Evolutionary conservation across 108 stramenopile genomes (phyloP).

Genomic region (Fragilaria crotonensis): DNA sequence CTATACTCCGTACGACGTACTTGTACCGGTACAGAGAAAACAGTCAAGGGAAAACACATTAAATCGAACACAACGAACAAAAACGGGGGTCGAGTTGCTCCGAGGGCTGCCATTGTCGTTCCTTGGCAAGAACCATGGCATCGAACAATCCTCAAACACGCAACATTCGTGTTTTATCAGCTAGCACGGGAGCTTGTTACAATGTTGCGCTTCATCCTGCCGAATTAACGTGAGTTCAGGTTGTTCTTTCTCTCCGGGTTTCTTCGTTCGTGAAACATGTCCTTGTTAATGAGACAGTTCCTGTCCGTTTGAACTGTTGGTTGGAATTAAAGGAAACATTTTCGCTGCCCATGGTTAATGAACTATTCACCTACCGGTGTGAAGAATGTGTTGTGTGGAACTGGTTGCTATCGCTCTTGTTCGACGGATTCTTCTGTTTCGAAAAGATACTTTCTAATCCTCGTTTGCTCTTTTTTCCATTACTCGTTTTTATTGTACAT

Average conservation of each 20-base stretch:
- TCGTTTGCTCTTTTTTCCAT: background rate
- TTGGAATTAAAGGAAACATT: too few relatives aligned
- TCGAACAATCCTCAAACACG: too few relatives aligned
- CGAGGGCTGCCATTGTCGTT: too few relatives aligned
- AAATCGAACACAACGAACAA: too few relatives aligned
- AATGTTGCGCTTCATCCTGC: constrained; percentile 17
- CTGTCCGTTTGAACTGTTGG: background rate
- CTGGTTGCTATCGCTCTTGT: constrained; percentile 5
- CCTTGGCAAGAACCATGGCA: constrained; percentile 1
- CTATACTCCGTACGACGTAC: too few relatives aligned
- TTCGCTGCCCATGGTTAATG: background rate
- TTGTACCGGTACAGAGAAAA: too few relatives aligned
- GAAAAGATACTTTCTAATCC: background rate
- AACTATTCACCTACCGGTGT: background rate
- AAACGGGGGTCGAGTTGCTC: too few relatives aligned
- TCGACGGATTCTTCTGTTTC: constrained; percentile 4
- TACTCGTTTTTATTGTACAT: background rate
- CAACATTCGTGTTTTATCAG: constrained; percentile 23
- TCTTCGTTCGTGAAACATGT: background rate
- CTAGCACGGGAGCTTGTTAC: constrained; percentile 24
- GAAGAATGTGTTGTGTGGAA: background rate
- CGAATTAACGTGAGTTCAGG: constrained; percentile 3
- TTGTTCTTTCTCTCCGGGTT: background rate
- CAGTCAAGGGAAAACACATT: too few relatives aligned
- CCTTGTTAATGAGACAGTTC: background rate